These are phyloP conservation scores for Russula abietina DNA, from an alignment of 768 basidiomycete genomes.

Conservation along the genomic window DNA sequence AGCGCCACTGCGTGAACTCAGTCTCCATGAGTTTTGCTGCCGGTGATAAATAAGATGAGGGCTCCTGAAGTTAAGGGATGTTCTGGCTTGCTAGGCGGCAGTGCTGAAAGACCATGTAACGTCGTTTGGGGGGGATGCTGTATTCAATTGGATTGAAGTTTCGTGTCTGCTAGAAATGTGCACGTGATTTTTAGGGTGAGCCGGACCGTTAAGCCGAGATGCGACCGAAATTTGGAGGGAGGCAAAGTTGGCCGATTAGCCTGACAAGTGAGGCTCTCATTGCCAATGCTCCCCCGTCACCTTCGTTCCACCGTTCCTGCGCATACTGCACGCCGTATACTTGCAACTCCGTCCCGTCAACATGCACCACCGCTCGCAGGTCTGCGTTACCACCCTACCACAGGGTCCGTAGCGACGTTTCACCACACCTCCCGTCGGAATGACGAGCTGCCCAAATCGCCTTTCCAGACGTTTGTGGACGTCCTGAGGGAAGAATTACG, in stretches of 20 bases:
- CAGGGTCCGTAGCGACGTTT: constrained; percentile 35
- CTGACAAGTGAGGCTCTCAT: not conserved
- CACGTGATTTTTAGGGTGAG: not conserved
- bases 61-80: constrained; percentile 1
- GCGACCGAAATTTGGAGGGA: not conserved
- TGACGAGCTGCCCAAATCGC: constrained; percentile 77
- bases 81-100: constrained; percentile 3
- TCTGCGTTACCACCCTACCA: constrained; percentile 30
- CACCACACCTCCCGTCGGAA: constrained; percentile 59
- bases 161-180: too few relatives aligned
- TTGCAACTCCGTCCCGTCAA: constrained; percentile 24
- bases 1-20: constrained; percentile 88
- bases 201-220: constrained; percentile 1
- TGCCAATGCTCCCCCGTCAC: constrained; percentile 38
- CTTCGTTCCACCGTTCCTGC: constrained; percentile 36
- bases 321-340: constrained; percentile 27
- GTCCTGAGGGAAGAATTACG: constrained; percentile 86
- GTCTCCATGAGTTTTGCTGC: constrained; percentile 73
- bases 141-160: too few relatives aligned
- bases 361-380: constrained; percentile 26
- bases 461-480: constrained; percentile 94
- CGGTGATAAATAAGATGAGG: constrained; percentile 29
- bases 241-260: too few relatives aligned
- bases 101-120: not conserved
- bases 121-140: too few relatives aligned